These are phyloP conservation scores for Zarea fungicola DNA, from an alignment of 2,329 filamentous ascomycete species.

Conservation along the genomic window DNA sequence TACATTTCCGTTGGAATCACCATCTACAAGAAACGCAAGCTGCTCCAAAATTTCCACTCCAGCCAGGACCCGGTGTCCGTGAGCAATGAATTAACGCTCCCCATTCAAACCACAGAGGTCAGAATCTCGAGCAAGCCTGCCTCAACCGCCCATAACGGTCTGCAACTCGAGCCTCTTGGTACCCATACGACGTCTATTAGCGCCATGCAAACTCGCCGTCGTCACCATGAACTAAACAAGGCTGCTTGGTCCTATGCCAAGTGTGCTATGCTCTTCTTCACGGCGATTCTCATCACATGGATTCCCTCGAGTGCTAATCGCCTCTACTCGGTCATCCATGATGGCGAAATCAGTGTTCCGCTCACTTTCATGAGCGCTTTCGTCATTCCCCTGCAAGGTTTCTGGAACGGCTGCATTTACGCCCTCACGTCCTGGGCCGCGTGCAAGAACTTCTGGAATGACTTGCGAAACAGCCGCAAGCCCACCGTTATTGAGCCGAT, in stretches of 20 bases:
- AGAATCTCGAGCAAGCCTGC: too few relatives aligned
- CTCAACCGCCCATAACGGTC: too few relatives aligned
- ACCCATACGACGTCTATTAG: too few relatives aligned
- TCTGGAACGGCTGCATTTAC: slow-evolving; percentile 80
- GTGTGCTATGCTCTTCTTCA: slow-evolving; percentile 65
- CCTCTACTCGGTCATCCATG: slow-evolving; percentile 61
- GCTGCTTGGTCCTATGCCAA: slow-evolving; percentile 66
- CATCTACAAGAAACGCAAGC: slow-evolving; percentile 61
- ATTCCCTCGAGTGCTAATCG: slow-evolving; percentile 73
- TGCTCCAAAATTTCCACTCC: slow-evolving; percentile 50
- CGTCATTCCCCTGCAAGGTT: slow-evolving; percentile 74
- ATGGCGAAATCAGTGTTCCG: slow-evolving; percentile 44
- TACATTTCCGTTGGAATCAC: slow-evolving; percentile 60
- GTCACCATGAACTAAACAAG: slow-evolving; percentile 53
- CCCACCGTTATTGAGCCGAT: too few relatives aligned
- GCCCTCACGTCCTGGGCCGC: slow-evolving; percentile 62
- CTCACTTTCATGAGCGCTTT: slow-evolving; percentile 67
- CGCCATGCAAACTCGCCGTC: too few relatives aligned
- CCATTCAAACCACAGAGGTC: too few relatives aligned
- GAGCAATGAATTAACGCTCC: too few relatives aligned
- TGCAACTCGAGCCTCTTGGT: too few relatives aligned
- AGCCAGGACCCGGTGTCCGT: slow-evolving; percentile 37
- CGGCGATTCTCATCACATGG: slow-evolving; percentile 67
- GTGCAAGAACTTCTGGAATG: slow-evolving; percentile 43
- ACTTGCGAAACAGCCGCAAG: too few relatives aligned